phyloP scores from a whole-genome alignment of 2,329 filamentous ascomycete species.

The Dothideomycetidae sp. region DNA sequence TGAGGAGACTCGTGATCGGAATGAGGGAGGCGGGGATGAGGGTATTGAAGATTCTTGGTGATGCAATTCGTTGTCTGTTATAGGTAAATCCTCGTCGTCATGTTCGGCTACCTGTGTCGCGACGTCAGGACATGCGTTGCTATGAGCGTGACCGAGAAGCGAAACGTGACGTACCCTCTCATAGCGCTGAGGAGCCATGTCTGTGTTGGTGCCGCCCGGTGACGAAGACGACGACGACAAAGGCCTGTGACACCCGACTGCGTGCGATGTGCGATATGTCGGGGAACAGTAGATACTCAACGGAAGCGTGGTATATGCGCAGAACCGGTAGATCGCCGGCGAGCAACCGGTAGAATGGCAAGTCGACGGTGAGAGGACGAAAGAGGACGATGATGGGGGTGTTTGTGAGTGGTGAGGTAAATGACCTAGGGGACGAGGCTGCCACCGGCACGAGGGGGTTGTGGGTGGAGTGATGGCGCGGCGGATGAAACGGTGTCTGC shows the following conservation, averaged over 20 bases:
- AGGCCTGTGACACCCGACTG: no score
- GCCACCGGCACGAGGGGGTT: no score
- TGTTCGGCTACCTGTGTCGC: conserved; percentile 28
- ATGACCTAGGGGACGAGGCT: no score
- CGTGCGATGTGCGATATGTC: neutral
- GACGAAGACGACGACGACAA: no score
- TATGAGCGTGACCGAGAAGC: conserved; percentile 11
- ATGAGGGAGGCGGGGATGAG: conserved; percentile 54
- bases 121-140: conserved; percentile 5
- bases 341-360: conserved; percentile 4
- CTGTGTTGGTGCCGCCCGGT: conserved; percentile 15
- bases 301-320: conserved; percentile 3
- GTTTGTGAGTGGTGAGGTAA: no score
- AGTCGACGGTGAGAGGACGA: no score
- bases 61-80: conserved; percentile 16
- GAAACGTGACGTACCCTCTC: conserved; percentile 28
- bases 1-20: conserved; percentile 71
- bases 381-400: no score
- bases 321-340: neutral
- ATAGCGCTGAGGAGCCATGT: conserved; percentile 35
- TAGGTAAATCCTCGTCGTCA: conserved; percentile 28
- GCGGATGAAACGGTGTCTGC: no score
- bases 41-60: conserved; percentile 24
- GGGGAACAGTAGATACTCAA: neutral
- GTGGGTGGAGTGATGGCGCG: no score